These are phyloP conservation scores for Apophysomyces trapeziformis DNA, from an alignment of 371 early-diverging fungal species.

Conservation along the genomic window DNA sequence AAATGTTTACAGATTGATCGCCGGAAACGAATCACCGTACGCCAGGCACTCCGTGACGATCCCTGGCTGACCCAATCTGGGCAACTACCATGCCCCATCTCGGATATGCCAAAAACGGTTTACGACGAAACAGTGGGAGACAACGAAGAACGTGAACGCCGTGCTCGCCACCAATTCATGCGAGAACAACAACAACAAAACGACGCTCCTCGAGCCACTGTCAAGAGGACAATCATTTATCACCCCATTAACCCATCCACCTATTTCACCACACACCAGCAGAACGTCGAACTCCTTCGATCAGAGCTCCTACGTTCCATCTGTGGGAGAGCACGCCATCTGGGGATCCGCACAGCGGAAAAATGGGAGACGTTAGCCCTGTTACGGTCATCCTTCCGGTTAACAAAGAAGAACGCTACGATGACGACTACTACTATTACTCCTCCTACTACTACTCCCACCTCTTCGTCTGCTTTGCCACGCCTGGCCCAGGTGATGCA, in stretches of 20 bases:
- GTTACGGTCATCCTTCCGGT: slow-evolving; percentile 23
- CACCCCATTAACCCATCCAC: slow-evolving; percentile 50
- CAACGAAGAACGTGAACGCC: slow-evolving; percentile 32
- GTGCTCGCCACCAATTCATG: slow-evolving; percentile 37
- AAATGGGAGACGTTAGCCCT: slow-evolving; percentile 31
- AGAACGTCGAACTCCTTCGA: slow-evolving; percentile 43
- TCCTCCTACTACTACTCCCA: no score
- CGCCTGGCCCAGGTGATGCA: slow-evolving; percentile 30
- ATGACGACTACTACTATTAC: no score
- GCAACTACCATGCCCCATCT: slow-evolving; percentile 31
- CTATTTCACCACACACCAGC: slow-evolving; percentile 39
- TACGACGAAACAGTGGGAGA: slow-evolving; percentile 26
- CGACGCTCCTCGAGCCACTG: slow-evolving; percentile 14
- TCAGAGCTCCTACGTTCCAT: slow-evolving; percentile 47
- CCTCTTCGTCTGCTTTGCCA: background rate
- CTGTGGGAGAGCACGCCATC: slow-evolving; percentile 28
- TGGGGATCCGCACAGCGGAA: slow-evolving; percentile 42
- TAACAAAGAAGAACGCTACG: slow-evolving; percentile 17
- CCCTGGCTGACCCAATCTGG: slow-evolving; percentile 53
- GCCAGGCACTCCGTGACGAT: slow-evolving; percentile 53
- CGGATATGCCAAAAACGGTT: slow-evolving; percentile 22
- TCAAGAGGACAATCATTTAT: slow-evolving; percentile 43
- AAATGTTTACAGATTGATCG: slow-evolving; percentile 58
- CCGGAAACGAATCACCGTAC: slow-evolving; percentile 47
- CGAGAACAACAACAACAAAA: slow-evolving; percentile 30